Evolutionary conservation across 331 rosid species (phyloP), one percentile per base, ranked within the genome.

Genomic region (Dryas integrifolia): DNA sequence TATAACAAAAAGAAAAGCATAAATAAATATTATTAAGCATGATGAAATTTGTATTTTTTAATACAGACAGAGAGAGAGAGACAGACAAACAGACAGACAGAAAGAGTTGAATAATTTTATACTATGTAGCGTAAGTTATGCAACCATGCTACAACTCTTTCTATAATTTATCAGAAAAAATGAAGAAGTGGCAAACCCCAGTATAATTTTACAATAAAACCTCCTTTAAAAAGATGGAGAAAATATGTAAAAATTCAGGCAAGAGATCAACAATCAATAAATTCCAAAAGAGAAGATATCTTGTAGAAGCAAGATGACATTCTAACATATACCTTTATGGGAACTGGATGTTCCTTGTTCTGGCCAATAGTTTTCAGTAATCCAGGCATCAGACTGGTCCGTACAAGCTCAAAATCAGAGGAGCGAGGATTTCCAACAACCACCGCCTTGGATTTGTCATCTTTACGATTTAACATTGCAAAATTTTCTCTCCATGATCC

Each of bases 301-400:
- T 6, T 58, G 14, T 14, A 44, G 3, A 16, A 21, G 35, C 46
- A 57, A 69, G 65, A 62, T 46, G 11, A 49, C 11, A 53, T 10
- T 61, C 16, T 58, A 35, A 47, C 45, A 51, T 14, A 30, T 77
- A 94, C 97, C 98, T 91, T 94, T 79, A 91, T 94, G 69, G 98
- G 98, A 87, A 91, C 91, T 35, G 98, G 89, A 76, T 91, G 95
- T 80, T 91, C 98, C 82, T 91, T 94, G 85, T 91, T 94, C 76
- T 89, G 92, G 41, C 91, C 90, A 76, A 91, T 88, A 50, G 92
- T 86, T 88, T 89, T 94, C 88, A 94, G 76, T 72, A 91, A 83
- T 67, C 98, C 98, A 46, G 98, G 88, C 97, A 94, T 91, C 67
- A 94, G 88, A 80, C 90, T 89, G 16, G 95, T 88, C 40, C 97